Conservation (phyloP, 2,329 filamentous ascomycete species). For the Thelonectria discophora region DNA sequence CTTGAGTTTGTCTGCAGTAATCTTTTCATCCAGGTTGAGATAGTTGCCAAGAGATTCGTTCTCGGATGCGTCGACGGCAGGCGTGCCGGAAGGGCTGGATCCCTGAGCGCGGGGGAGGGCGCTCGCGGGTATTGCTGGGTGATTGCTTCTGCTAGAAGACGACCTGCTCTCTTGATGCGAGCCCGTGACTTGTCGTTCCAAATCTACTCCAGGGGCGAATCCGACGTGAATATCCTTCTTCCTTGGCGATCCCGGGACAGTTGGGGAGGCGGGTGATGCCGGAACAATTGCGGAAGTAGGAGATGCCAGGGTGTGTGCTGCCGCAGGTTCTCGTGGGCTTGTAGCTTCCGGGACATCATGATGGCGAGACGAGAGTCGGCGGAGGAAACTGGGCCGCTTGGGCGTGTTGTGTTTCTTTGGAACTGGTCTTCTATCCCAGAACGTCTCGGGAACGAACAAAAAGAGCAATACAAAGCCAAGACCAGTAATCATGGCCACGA, state of each 20-base stretch:
- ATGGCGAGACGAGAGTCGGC: conserved; percentile 56
- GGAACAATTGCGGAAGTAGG: conserved; percentile 18
- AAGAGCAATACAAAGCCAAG: conserved; percentile 78
- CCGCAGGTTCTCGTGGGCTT: conserved; percentile 9
- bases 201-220: conserved; percentile 38
- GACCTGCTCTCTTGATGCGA: neutral
- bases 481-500: conserved; percentile 82
- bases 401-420: conserved; percentile 43
- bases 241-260: conserved; percentile 19
- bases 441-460: conserved; percentile 92
- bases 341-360: conserved; percentile 39
- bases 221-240: conserved; percentile 46
- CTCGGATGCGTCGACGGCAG: conserved; percentile 24
- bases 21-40: conserved; percentile 53
- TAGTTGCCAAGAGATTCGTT: conserved; percentile 38
- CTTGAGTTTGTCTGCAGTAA: conserved; percentile 49
- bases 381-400: conserved; percentile 57
- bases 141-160: neutral
- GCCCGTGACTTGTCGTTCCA: neutral
- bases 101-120: neutral
- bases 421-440: conserved; percentile 86
- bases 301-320: conserved; percentile 8
- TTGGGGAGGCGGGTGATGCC: conserved; percentile 28
- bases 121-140: conserved; percentile 15
- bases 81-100: neutral